Evolutionary conservation across 106 monocot genomes (phyloP).

Genomic region (Acanthochlamys bracteata): DNA sequence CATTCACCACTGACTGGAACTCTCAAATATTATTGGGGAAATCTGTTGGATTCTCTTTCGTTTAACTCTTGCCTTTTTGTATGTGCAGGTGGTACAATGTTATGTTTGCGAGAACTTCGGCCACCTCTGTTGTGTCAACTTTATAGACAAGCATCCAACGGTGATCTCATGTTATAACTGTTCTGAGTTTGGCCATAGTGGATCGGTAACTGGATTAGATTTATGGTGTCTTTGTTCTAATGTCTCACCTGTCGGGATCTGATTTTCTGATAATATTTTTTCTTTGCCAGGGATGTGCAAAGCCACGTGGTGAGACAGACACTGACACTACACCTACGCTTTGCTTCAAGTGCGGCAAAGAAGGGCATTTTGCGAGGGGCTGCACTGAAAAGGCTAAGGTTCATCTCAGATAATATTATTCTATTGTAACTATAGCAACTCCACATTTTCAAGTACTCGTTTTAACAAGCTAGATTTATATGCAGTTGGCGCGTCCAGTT

Average conservation of each 20-base stretch:
- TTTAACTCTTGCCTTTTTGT: too few species aligned
- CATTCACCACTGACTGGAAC: too few species aligned
- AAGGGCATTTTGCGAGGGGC: conserved; percentile 94
- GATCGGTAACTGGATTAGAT: too few species aligned
- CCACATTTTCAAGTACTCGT: too few species aligned
- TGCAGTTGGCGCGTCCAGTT: conserved; percentile 19
- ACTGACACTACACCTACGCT: conserved; percentile 21
- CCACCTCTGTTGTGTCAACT: conserved; percentile 79
- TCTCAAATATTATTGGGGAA: too few species aligned
- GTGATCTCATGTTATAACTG: conserved; percentile 81
- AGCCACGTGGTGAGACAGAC: conserved; percentile 29
- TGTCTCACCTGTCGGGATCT: neutral
- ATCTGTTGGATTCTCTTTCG: too few species aligned
- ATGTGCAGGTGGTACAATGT: conserved; percentile 72
- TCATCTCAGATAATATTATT: too few species aligned
- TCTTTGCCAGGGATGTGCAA: conserved; percentile 66
- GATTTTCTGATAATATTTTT: neutral
- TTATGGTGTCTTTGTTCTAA: conserved; percentile 13
- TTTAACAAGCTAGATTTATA: too few species aligned
- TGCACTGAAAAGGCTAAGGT: conserved; percentile 62
- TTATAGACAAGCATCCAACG: conserved; percentile 29
- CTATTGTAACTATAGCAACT: too few species aligned
- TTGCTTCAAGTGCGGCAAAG: conserved; percentile 84
- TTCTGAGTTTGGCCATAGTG: conserved; percentile 72
- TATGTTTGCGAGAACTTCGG: conserved; percentile 79